These are phyloP conservation scores for Linnemannia elongata DNA, from an alignment of 192 early-diverging fungal species.

Conservation along the genomic window DNA sequence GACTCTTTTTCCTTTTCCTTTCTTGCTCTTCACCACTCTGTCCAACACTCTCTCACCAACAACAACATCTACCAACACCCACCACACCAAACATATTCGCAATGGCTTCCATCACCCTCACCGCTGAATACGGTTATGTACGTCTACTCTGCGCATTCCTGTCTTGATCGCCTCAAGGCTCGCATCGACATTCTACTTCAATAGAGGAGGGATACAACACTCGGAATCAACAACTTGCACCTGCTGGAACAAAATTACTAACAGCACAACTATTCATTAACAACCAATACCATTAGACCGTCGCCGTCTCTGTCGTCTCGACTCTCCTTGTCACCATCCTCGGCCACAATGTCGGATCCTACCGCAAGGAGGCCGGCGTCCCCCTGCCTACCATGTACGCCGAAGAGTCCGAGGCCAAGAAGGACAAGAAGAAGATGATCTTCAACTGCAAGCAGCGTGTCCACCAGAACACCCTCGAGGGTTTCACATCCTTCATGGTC, in stretches of 20 bases:
- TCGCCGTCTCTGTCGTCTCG: conserved; percentile 54
- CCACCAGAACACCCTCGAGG: conserved; percentile 80
- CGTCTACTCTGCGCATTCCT: conserved; percentile 6
- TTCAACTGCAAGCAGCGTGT: conserved; percentile 82
- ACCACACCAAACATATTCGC: conserved; percentile 9
- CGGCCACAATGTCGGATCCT: conserved; percentile 63
- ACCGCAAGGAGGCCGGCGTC: conserved; percentile 72
- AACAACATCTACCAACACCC: not conserved
- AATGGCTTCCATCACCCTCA: conserved; percentile 59
- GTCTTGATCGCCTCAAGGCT: no score
- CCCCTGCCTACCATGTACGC: conserved; percentile 79
- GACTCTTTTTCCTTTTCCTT: not conserved
- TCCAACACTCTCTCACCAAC: not conserved
- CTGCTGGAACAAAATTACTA: not conserved
- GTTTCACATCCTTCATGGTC: conserved; percentile 64
- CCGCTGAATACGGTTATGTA: conserved; percentile 73
- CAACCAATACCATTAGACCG: conserved; percentile 46
- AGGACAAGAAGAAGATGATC: conserved; percentile 72
- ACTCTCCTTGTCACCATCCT: conserved; percentile 59
- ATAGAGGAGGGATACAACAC: not conserved
- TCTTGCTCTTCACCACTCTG: not conserved
- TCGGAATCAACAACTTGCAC: not conserved
- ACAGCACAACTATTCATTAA: not conserved
- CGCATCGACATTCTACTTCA: not conserved
- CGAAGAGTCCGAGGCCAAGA: conserved; percentile 68